phyloP scores from a whole-genome alignment of 2,329 filamentous ascomycete species.

The Claviceps paspali region DNA sequence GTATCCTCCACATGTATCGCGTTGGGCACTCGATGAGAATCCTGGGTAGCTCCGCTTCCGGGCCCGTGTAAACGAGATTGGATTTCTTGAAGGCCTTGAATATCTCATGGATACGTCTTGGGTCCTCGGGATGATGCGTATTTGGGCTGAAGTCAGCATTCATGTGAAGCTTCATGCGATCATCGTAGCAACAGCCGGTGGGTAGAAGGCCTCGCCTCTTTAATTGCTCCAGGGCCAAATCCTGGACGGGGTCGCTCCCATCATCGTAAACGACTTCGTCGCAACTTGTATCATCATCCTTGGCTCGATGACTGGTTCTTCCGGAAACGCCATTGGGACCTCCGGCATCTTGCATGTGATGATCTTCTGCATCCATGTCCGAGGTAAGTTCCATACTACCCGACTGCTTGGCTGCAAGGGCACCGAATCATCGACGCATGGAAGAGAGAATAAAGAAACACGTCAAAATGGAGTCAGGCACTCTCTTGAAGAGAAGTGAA shows the following conservation, averaged over 20 bases:
- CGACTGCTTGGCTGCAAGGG: neutral
- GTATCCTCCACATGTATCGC: conserved; percentile 60
- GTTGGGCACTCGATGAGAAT: conserved; percentile 39
- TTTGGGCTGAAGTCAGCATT: conserved; percentile 61
- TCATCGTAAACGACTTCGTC: conserved; percentile 21
- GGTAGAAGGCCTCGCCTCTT: conserved; percentile 38
- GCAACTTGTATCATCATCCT: conserved; percentile 15
- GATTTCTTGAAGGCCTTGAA: conserved; percentile 75
- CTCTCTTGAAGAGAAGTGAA: too few relatives aligned
- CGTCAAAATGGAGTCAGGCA: too few relatives aligned
- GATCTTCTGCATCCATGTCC: conserved; percentile 28
- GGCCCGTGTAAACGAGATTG: conserved; percentile 55
- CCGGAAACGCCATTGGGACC: conserved; percentile 12
- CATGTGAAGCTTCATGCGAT: conserved; percentile 88
- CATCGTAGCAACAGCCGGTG: conserved; percentile 78
- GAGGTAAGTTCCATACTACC: conserved; percentile 10
- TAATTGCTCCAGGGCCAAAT: conserved; percentile 22
- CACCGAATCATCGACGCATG: neutral
- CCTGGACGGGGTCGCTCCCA: conserved; percentile 21
- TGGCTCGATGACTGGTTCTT: conserved; percentile 10
- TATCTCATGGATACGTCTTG: conserved; percentile 80
- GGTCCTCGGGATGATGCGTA: conserved; percentile 87
- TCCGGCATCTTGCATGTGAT: conserved; percentile 27
- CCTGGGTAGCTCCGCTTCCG: conserved; percentile 35
- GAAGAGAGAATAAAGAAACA: neutral